phyloP scores from a whole-genome alignment of 2,329 filamentous ascomycete genomes.

The Exophiala sideris region DNA sequence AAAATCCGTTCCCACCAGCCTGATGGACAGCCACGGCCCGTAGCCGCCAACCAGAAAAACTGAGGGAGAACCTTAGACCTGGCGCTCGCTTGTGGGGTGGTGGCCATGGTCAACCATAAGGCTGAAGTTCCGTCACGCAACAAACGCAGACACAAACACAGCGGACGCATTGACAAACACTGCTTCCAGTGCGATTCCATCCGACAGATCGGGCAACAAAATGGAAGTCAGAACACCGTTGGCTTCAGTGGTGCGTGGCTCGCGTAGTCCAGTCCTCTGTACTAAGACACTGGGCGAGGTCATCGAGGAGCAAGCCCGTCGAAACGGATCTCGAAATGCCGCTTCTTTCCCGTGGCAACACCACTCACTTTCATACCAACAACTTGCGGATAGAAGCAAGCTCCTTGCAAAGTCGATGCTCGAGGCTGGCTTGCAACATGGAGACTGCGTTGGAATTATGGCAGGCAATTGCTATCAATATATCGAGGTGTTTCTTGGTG shows the following conservation, averaged over 20 bases:
- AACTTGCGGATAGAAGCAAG: conserved; percentile 56
- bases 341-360: conserved; percentile 42
- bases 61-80: too few relatives aligned
- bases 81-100: too few relatives aligned
- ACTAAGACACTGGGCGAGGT: conserved; percentile 40
- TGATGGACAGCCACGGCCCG: too few relatives aligned
- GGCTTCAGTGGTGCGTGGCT: conserved; percentile 7
- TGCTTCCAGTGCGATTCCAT: too few relatives aligned
- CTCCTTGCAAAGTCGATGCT: conserved; percentile 18
- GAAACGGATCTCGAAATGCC: conserved; percentile 48
- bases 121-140: too few relatives aligned
- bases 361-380: conserved; percentile 65
- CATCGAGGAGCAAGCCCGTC: conserved; percentile 40
- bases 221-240: neutral
- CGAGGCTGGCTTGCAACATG: conserved; percentile 13
- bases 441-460: conserved; percentile 19
- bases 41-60: too few relatives aligned
- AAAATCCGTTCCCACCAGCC: too few relatives aligned
- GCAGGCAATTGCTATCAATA: conserved; percentile 24
- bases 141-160: too few relatives aligned
- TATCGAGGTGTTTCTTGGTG: conserved; percentile 30
- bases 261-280: conserved; percentile 5
- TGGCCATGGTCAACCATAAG: too few relatives aligned
- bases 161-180: too few relatives aligned
- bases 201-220: too few relatives aligned